These are phyloP conservation scores for maize (Zea mays) DNA, from an alignment of 176 grass and related monocot genomes.

Conservation along the genomic window Zm-B73-REFERENCE-NAM-5.0 NC_050100.1:195959001-195959500, in stretches of 20 bases:
- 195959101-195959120: constrained; percentile 94
- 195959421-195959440: constrained; percentile 56
- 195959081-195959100: constrained; percentile 87
- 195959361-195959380: constrained; percentile 49
- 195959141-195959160: constrained; percentile 73
- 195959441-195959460: constrained; percentile 48
- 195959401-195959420: constrained; percentile 54
- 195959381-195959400: constrained; percentile 60
- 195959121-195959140: constrained; percentile 81
- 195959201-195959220: constrained; percentile 49
- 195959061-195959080: constrained; percentile 55
- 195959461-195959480: constrained; percentile 25
- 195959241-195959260: constrained; percentile 60
- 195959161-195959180: constrained; percentile 73
- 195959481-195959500: constrained; percentile 24
- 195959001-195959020: constrained; percentile 49
- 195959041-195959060: constrained; percentile 67
- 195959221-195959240: constrained; percentile 51
- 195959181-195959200: constrained; percentile 29
- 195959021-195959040: constrained; percentile 84
- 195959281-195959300: constrained; percentile 18
- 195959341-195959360: constrained; percentile 40
- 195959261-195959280: constrained; percentile 55
- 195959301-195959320: constrained; percentile 46
- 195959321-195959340: neutral